These are phyloP conservation scores for Lentinula boryana DNA, from an alignment of 768 basidiomycete genomes.

Conservation along the genomic window DNA sequence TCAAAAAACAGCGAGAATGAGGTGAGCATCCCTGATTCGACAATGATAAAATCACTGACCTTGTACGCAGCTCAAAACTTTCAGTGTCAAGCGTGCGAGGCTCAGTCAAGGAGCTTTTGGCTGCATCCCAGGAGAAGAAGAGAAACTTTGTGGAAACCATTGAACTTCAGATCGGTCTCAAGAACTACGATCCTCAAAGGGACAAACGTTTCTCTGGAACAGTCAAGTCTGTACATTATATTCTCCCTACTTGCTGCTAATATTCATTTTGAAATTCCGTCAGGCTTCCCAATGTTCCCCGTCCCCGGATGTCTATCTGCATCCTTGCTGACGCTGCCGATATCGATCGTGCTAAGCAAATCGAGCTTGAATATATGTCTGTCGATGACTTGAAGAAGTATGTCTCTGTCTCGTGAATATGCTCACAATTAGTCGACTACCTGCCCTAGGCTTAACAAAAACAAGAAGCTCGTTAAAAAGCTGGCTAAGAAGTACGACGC, in stretches of 20 bases:
- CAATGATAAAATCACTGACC: background rate
- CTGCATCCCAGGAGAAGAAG: conserved; percentile 81
- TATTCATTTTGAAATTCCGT: background rate
- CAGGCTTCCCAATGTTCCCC: conserved; percentile 93
- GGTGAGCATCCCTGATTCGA: background rate
- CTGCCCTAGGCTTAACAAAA: conserved; percentile 87
- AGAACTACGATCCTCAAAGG: conserved; percentile 99
- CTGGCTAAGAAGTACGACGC: conserved; percentile 99
- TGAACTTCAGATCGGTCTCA: conserved; percentile 93
- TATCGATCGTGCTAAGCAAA: conserved; percentile 98
- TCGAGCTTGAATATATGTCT: conserved; percentile 98
- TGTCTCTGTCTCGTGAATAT: conserved; percentile 10
- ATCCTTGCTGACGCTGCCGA: conserved; percentile 99
- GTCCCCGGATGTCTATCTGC: conserved; percentile 99
- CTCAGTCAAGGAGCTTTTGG: conserved; percentile 88
- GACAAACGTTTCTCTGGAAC: conserved; percentile 99
- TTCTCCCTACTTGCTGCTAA: background rate
- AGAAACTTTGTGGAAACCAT: conserved; percentile 96
- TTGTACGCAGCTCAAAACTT: conserved; percentile 52
- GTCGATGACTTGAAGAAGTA: conserved; percentile 99
- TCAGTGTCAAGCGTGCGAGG: conserved; percentile 99
- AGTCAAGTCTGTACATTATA: conserved; percentile 63
- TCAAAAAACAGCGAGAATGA: conserved; percentile 2
- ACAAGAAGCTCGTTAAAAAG: conserved; percentile 99
- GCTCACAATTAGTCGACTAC: background rate